Evolutionary conservation across 192 early-diverging fungal species (phyloP), one percentile per base, ranked within the genome.

Genomic region (Allomyces arbusculus): DNA sequence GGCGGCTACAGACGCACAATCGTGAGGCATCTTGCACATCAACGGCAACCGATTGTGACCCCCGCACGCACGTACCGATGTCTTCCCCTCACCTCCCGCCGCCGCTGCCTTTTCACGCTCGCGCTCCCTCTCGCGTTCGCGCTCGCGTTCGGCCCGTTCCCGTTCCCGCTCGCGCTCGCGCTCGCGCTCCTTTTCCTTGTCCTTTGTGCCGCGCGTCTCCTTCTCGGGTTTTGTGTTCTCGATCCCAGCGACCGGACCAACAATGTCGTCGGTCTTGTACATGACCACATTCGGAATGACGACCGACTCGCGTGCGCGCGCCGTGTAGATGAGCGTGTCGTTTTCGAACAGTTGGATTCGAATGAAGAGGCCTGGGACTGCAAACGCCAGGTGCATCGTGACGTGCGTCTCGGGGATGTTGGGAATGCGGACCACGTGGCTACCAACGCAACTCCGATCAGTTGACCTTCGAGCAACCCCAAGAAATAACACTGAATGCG

Each of bases 271-370:
- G 23, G 28, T 44, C 28, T 44, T 26, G 22, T 67, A 24, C 43
- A 83, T 67, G 33, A 62, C 70, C 6, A 74, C 63, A 0, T 70
- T 67, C 50, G 77, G 68, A 16, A 80, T 61, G 2, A 71, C 72
- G 1, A 72, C 78, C 12, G 72, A 64, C 3, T 78, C 82, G 64
- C 74, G 73, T 12, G 80, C 82, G 5, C 65, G 66, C 20, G 65
- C 69, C 10, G 62, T 61, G 26, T 65, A 64, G 23, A 84, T 70
- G 64, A 80, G 78, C 40, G 75, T 72, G 63, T 79, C 79, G 72
- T 81, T 78, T 65, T 84, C 80, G 64, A 80, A 80, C 1, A 84
- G 45, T 68, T 76, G 75, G 12, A 84, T 61, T 23, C 69, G 70
- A 16, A 84, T 55, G 64, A 66, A 71, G 19, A 74, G 73, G 11